Evolutionary conservation across 805 yeast genomes (phyloP), one percentile per base, ranked within the genome.

Genomic region (Saccharomycodes ludwigii): DNA sequence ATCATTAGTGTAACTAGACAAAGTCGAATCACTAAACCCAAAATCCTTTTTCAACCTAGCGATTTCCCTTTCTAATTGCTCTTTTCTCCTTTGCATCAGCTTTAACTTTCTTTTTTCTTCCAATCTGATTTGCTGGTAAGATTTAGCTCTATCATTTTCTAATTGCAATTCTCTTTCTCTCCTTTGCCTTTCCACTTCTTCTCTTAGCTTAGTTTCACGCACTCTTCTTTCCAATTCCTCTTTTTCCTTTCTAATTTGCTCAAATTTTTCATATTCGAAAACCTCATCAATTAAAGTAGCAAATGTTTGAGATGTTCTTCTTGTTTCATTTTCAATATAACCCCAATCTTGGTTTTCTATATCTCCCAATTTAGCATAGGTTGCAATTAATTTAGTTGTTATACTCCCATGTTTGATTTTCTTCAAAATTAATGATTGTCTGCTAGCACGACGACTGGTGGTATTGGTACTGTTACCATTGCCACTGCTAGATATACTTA

Each of bases 271-370:
- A 51, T 76, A 79, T 44, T 71, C 78, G 61, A 79, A 79, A 36
- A 79, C 71, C 52, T 71, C 74, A 56, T 79, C 88, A 60, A 84
- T 76, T 26, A 79, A 59, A 2, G 79, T 68, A 9, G 85, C 91
- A 60, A 79, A 79, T 39, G 79, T 80, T 11, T 82, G 74, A 22
- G 82, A 73, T 2, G 86, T 76, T 53, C 91, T 65, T 54, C 71
- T 76, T 5, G 84, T 75, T 49, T 74, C 82, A 44, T 69, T 73
- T 44, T 76, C 81, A 53, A 77, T 68, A 43, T 69, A 69, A 43
- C 73, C 79, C 73, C 82, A 71, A 38, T 73, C 79, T 25, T 68
- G 63, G 33, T 62, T 66, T 35, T 73, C 77, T 2, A 34, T 12
- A 28, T 65, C 65, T 3, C 82, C 66, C 38, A 79, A 56, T 47